A percentile compares a stretch with the other conserved stretches of the same genome.
Evolutionary conservation across 2,329 filamentous ascomycete genomes (phyloP).

Genomic region (Diaporthe sp.): DNA sequence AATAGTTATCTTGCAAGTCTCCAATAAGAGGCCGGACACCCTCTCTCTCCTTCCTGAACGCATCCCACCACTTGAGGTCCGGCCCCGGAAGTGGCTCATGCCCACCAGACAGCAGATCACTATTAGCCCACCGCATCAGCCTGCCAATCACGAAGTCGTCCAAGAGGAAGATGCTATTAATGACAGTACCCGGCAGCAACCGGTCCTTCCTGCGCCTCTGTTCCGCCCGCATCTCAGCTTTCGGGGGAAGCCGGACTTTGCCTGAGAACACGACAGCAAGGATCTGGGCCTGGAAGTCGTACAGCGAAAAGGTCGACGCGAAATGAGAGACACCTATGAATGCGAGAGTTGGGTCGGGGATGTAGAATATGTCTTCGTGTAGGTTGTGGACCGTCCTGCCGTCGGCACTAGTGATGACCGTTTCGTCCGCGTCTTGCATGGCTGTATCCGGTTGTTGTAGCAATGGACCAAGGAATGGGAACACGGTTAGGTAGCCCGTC

Average conservation of each 20-base stretch:
- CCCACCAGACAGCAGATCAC: neutral
- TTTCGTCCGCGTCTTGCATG: neutral
- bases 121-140: neutral
- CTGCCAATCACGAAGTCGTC: conserved; percentile 1
- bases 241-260: neutral
- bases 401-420: conserved; percentile 2
- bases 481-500: conserved; percentile 13
- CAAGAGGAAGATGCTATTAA: neutral
- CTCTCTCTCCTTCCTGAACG: conserved; percentile 2
- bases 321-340: conserved; percentile 63
- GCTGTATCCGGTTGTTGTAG: neutral
- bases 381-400: conserved; percentile 57
- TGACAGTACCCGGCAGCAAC: neutral
- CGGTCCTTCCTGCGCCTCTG: neutral
- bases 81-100: conserved; percentile 1
- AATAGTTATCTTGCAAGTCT: conserved; percentile 1
- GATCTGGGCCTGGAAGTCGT: conserved; percentile 63
- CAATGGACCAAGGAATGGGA: neutral
- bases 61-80: neutral
- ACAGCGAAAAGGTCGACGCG: conserved; percentile 62
- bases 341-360: conserved; percentile 59
- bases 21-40: neutral
- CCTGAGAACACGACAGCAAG: neutral
- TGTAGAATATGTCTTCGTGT: conserved; percentile 67
- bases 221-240: neutral